Base-by-base conservation (phyloP, 192 early-diverging fungal genomes). In the Neocallimastix lanati region DNA sequence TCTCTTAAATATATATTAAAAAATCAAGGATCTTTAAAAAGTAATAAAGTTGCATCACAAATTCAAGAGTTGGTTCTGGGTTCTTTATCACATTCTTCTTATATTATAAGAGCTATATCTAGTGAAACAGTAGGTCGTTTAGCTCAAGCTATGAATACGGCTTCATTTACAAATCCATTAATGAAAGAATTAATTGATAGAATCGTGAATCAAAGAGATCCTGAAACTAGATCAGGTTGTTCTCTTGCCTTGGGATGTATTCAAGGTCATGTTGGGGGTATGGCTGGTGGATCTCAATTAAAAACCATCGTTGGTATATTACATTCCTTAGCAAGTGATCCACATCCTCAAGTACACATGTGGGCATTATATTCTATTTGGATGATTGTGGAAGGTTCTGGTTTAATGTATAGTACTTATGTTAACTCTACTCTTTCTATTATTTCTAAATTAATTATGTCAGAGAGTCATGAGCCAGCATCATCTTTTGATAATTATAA, bases 221-320 rank as follows among this genome's bases (percentile, higher is more conserved):
- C 95, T 6, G 96, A 98, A 87, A 91, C 93, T 4, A 92, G 98
- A 4, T 95, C 96, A 2, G 96, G 98, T n/a, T 91, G 93, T 14
- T 92, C 94, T 0, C 86, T 98, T 4, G 96, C 95, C 0, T 86
- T 99, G 28, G 98, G 96, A 1, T 91, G 91, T 30, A 92, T 98
- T 76, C 94, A 95, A 82, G 88, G 92, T 76, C 90, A 95, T 77
- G 92, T 95, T 1, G 98, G 98, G 0, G 92, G 95, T 2, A 93
- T 98, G 88, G 93, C 93, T 1, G 94, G 94, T 11, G 87, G 88
- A 7, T 83, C 88, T 2, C 93, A 96, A 81, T 85, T 99, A 40
- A 91, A 93, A 35, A 96, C 94, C 3, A 91, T 95, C 13, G 92
- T 97, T 11, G 95, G 94, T 4, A 90, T 98, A 78, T 84, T 99